phyloP scores from a whole-genome alignment of 176 grass and related monocot genomes.

The Ensete ventricosum region DNA sequence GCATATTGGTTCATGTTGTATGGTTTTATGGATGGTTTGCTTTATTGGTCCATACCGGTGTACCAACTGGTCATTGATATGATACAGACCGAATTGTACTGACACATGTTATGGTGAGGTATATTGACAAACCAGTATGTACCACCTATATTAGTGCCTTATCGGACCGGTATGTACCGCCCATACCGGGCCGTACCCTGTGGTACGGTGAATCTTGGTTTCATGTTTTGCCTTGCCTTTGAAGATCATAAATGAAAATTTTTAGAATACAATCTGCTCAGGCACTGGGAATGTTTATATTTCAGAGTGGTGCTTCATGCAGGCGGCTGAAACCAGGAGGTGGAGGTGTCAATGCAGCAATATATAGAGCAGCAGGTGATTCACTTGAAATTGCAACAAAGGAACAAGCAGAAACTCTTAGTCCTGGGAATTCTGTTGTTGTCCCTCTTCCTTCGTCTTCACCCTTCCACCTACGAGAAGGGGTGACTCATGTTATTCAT shows the following conservation, averaged over 20 bases:
- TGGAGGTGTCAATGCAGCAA: conserved; percentile 88
- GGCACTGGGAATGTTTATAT: background rate
- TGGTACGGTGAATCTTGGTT: no score
- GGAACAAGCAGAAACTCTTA: conserved; percentile 58
- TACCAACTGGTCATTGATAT: no score
- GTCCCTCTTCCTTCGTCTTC: conserved; percentile 62
- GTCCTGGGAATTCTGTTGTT: conserved; percentile 50
- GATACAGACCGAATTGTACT: no score
- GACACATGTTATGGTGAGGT: no score
- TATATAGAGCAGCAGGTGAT: conserved; percentile 71
- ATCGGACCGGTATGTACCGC: no score
- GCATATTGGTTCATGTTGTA: background rate
- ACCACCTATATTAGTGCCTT: no score
- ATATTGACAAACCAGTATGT: no score
- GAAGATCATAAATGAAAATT: no score
- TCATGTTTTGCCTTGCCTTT: no score
- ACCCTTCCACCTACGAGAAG: conserved; percentile 57
- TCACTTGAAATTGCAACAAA: conserved; percentile 57
- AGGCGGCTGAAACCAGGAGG: conserved; percentile 93
- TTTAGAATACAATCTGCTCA: no score
- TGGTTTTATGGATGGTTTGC: background rate
- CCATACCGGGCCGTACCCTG: no score
- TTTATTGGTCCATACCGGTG: no score
- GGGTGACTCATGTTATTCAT: conserved; percentile 91
- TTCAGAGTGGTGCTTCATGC: conserved; percentile 11